Base-by-base conservation (phyloP, 1,284 basidiomycete species). In the Wolfiporia cocos region DNA sequence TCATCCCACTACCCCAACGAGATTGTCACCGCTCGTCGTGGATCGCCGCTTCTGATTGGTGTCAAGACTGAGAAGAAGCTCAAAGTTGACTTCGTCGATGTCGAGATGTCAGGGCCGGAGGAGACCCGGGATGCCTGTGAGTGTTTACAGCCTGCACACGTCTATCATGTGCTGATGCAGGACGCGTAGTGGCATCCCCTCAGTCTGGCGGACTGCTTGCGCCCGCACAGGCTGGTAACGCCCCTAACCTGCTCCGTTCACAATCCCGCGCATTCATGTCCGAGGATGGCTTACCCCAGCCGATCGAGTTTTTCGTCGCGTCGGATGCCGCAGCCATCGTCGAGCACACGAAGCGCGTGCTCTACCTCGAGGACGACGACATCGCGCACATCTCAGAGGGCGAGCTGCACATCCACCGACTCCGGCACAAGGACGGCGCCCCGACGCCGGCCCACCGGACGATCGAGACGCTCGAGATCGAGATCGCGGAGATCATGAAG, bases 61-160 rank as follows among this genome's bases (percentile, higher is more conserved):
- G 95, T 99, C 64, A 99, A 99, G 86, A 98, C 96, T 26, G 95
- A 99, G 65, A 94, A 95, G 78, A 99, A 99, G 71, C 81, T 99
- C 63, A 99, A 99, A 75, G 95, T 98, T 38, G 96, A 99, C 73
- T 99, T 99, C 62, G 95, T 99, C 44, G 96, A 99, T 66, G 96
- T 99, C 49, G 94, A 99, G 64, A 83, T 96, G 58, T 79, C 87
- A 29, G 83, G 81, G 34, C 74, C 81, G 34, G 86, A 87, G 46
- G 84, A 84, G 49, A 68, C 65, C 34, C 61, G 71, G 37, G 81
- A 82, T 34, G 59, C 68, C 50, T 66, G 83, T 87, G 58, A 66
- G 84, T 73, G 2, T 5, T 5, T n/a, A n/a, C n/a, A n/a, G n/a
- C n/a, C n/a, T n/a, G n/a, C n/a, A n/a, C n/a, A 15, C 2, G 22